Evolutionary conservation across 2,329 filamentous ascomycete genomes (phyloP), one percentile per base, ranked within the genome.

Genomic region (Epichloe aotearoae): DNA sequence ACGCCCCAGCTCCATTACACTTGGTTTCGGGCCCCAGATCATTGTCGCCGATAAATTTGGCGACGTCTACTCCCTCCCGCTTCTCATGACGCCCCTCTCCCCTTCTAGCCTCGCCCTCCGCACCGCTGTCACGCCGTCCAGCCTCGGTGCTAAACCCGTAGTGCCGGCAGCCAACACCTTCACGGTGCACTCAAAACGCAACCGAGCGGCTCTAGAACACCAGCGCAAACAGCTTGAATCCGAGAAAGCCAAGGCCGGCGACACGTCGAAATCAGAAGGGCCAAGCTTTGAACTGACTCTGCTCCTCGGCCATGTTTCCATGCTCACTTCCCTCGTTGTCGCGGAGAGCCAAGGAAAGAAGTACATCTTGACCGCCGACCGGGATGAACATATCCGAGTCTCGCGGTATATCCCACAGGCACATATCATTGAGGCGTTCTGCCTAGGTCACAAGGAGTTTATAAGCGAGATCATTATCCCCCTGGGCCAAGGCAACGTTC

Each of bases 21-120:
- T 96, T 49, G 81, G 84, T 7, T 71, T 79, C 39, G 83, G 90
- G 62, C 73, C 75, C 42, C 86, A 82, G 8, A 87, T 98, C 55
- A 69, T 97, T 52, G 82, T 80, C 54, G 91, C 82, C 49, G 93
- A 98, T 72, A 98, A 98, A 67, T 97, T 97, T 62, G 93, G 93
- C 57, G 93, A 98, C 65, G 91, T 96, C 54, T 97, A 95, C 68
- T 79, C 86, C 11, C 69, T 98, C 7, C 91, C 93, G 14, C 73
- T 97, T 47, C 49, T 62, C 53, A 52, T 55, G 46, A 60, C 57
- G 37, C 60, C 56, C 36, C 52, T 51, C 19, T 55, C 58, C 23
- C 49, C 47, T 49, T 56, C 46, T 23, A 41, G 41, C 34, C 50
- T 41, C 44, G 49, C 41, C 44, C 56, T 47, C 53, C 53, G 44